These are phyloP conservation scores for Vicia sativa DNA, from an alignment of 306 rosid species.

Conservation along the genomic window DNA sequence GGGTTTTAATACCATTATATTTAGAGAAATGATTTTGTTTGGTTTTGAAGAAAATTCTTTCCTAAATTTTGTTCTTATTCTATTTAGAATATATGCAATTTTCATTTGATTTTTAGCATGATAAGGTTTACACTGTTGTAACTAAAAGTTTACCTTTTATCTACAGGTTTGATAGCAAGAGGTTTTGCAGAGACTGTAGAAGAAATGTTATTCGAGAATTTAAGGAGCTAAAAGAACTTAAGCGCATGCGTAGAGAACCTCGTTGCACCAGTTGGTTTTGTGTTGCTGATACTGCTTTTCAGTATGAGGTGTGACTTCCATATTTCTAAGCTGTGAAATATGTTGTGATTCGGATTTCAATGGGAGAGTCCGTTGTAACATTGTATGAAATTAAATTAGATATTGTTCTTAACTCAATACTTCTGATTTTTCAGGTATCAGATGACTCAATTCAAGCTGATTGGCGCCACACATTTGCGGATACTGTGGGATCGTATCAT, in stretches of 20 bases:
- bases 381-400: slow-evolving; percentile 21
- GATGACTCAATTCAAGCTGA: slow-evolving; percentile 86
- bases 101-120: slow-evolving; percentile 11
- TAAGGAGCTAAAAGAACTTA: slow-evolving; percentile 95
- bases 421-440: slow-evolving; percentile 65
- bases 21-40: background rate
- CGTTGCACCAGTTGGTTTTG: slow-evolving; percentile 98
- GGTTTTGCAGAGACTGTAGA: slow-evolving; percentile 99
- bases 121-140: slow-evolving; percentile 21
- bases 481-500: slow-evolving; percentile 76
- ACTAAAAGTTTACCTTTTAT: slow-evolving; percentile 38
- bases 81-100: background rate
- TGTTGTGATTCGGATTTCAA: slow-evolving; percentile 36
- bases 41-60: background rate
- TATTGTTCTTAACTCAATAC: slow-evolving; percentile 28
- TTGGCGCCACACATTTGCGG: slow-evolving; percentile 89
- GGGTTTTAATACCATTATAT: slow-evolving; percentile 14
- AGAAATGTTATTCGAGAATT: slow-evolving; percentile 97
- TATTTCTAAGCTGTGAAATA: slow-evolving; percentile 35
- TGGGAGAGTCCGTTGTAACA: slow-evolving; percentile 6
- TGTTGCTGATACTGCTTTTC: slow-evolving; percentile 90
- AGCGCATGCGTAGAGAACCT: slow-evolving; percentile 93
- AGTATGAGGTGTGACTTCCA: slow-evolving; percentile 78
- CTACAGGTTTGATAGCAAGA: slow-evolving; percentile 98
- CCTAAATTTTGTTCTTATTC: slow-evolving; percentile 18